Base-by-base conservation (phyloP, 208 protist species). In the Wallacemonas collosoma region DNA sequence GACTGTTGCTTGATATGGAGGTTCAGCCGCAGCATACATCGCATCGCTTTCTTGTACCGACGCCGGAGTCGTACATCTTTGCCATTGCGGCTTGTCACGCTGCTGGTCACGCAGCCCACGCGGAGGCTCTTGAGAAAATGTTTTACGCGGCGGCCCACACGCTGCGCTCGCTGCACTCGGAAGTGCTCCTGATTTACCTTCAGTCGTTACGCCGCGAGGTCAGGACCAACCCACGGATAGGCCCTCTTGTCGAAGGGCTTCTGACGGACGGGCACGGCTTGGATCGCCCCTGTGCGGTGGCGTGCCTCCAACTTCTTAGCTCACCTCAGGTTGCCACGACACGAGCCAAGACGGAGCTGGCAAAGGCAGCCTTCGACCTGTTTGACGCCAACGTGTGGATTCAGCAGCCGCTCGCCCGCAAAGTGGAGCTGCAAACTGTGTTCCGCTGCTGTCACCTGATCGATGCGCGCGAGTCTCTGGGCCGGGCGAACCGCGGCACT, bases 361-460 rank as follows among this genome's bases (percentile, higher is more conserved):
- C 81, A 1, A 40, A 68, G 53, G 45, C 39, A 45, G 66, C 91
- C 8, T 71, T 88, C 44, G 38, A 67, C 11, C 54, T 75, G 36
- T 93, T 90, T 58, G 88, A 96, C 71, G 81, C 75, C 51, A 91
- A 84, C 70, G 63, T 76, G 1, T 96, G 88, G 86, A 85, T 82
- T 11, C 88, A 94, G 77, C 76, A 96, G 54, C 85, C 86, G 40
- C 61, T 86, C 17, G 81, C 78, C 26, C 78, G 91, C 1, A 88
- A 91, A 63, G 58, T 80, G 9, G 91, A 96, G 76, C 78, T 96
- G 26, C 86, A 91, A 67, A 91, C 85, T 0, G 76, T 96, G 3
- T 94, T 93, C 58, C 86, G 89, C 55, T 95, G 86, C 66, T 90
- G 81, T 62, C 83, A 91, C 58, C 75, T 93, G 39, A 85, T 93